These are phyloP conservation scores for Aspergillus sp. DNA, from an alignment of 2,329 filamentous ascomycete genomes.

Conservation along the genomic window DNA sequence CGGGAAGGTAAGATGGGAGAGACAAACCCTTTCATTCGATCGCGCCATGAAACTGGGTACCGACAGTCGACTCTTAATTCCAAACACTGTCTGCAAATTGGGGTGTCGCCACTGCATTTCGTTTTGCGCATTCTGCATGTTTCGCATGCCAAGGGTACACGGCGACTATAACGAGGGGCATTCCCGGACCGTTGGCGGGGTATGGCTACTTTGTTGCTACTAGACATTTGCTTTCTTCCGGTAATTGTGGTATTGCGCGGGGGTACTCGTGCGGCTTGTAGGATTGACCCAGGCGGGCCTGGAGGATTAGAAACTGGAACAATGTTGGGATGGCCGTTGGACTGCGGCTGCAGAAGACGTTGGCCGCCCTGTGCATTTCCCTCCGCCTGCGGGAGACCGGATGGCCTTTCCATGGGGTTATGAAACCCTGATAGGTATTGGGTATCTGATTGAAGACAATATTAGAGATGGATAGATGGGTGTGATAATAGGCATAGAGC, in stretches of 20 bases:
- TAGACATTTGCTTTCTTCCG: constrained; percentile 15
- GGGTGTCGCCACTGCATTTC: constrained; percentile 46
- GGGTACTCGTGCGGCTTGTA: constrained; percentile 2
- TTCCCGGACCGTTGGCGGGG: constrained; percentile 25
- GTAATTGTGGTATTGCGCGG: constrained; percentile 5
- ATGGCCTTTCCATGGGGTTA: constrained; percentile 15
- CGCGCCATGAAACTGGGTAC: constrained; percentile 41
- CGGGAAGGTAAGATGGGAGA: background rate
- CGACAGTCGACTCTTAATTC: constrained; percentile 38
- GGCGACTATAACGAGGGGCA: constrained; percentile 24
- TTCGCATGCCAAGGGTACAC: constrained; percentile 41
- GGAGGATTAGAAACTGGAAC: constrained; percentile 15
- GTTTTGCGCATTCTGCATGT: constrained; percentile 44
- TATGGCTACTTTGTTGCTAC: constrained; percentile 31
- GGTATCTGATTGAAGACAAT: too few species aligned
- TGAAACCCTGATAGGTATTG: background rate
- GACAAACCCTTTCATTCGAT: constrained; percentile 37
- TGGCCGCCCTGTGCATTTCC: constrained; percentile 9
- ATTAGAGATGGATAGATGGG: background rate
- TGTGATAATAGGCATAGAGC: background rate
- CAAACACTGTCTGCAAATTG: constrained; percentile 41
- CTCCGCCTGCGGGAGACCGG: constrained; percentile 9
- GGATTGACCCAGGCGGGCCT: background rate
- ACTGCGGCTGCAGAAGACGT: constrained; percentile 11
- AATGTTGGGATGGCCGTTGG: constrained; percentile 7